Base-by-base conservation (phyloP, 371 early-diverging fungal genomes). In the Syncephalastrum monosporum region DNA sequence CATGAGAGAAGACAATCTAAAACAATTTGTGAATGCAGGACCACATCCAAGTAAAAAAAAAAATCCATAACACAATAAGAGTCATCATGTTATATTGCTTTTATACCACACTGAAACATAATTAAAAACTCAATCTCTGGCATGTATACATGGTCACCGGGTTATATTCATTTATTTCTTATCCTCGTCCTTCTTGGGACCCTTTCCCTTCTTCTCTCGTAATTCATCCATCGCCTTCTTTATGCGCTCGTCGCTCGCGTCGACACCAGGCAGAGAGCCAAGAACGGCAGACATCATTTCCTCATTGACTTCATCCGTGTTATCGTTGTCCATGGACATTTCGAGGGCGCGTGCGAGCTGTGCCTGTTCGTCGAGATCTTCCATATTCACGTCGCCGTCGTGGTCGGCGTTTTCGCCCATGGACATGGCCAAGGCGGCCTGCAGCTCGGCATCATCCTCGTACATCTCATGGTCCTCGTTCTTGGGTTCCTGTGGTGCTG, bases 201-300 rank as follows among this genome's bases (percentile, higher is more conserved):
- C 67, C 33, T 77, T 75, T 21, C 75, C 72, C 61, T 71, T 70
- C 53, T 81, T 71, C 8, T 82, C 78, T 14, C 65, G 66, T 61
- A 82, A 71, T 14, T 79, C 79, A 50, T 81, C 79, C 51, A 90
- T 68, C 16, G 83, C 87, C 48, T 83, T 80, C 72, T 90, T 85
- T 58, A 96, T 76, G 33, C 90, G 86, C 15, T 94, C 96, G 71
- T 96, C 96, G 46, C 85, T 83, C n/a, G 91, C 77, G 67, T 95
- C 90, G 12, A 93, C 92, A 51, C 96, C 94, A 15, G 95, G 92
- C 43, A 95, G 80, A 21, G 88, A 83, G 8, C 85, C 87, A 17
- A 95, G 69, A 6, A 94, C 85, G 6, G 86, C 83, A 29, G 77
- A 81, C 77, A 93, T 85, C 69, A 72, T 70, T 44, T 69, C 67